phyloP scores from a whole-genome alignment of 1,139 yeast species.

The Suhomyces kunorum region DNA sequence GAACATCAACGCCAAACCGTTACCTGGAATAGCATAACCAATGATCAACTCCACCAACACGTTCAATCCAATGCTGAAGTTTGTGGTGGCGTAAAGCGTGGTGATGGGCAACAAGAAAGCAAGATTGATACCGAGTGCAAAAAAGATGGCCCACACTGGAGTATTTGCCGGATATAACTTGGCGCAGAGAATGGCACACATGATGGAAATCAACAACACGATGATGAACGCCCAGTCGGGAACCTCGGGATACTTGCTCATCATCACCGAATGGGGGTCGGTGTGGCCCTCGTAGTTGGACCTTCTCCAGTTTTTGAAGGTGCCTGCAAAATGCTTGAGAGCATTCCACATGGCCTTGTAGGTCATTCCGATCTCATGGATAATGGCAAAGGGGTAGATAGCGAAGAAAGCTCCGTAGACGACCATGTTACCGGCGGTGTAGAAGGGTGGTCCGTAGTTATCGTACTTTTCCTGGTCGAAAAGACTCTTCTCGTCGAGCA shows the following conservation, averaged over 20 bases:
- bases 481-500: constrained; percentile 16
- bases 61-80: constrained; percentile 40
- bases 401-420: constrained; percentile 39
- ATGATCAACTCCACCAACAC: constrained; percentile 43
- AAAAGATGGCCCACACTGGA: constrained; percentile 34
- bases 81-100: constrained; percentile 39
- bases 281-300: constrained; percentile 21
- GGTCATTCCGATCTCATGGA: constrained; percentile 16
- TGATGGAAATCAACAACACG: constrained; percentile 22
- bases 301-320: constrained; percentile 12
- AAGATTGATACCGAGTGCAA: constrained; percentile 38
- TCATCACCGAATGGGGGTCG: constrained; percentile 24
- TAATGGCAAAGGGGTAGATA: constrained; percentile 19
- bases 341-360: constrained; percentile 14
- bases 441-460: constrained; percentile 45
- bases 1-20: constrained; percentile 40
- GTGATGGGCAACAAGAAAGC: constrained; percentile 39
- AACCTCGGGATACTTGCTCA: constrained; percentile 25
- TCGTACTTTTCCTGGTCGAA: constrained; percentile 21
- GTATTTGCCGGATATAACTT: constrained; percentile 38
- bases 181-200: constrained; percentile 28
- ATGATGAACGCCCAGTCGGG: constrained; percentile 25
- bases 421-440: constrained; percentile 45
- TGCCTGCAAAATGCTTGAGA: constrained; percentile 4
- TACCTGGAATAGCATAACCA: constrained; percentile 42